These are phyloP conservation scores for Leersia perrieri DNA, from an alignment of 176 grass and related monocot genomes.

Conservation along the genomic window DNA sequence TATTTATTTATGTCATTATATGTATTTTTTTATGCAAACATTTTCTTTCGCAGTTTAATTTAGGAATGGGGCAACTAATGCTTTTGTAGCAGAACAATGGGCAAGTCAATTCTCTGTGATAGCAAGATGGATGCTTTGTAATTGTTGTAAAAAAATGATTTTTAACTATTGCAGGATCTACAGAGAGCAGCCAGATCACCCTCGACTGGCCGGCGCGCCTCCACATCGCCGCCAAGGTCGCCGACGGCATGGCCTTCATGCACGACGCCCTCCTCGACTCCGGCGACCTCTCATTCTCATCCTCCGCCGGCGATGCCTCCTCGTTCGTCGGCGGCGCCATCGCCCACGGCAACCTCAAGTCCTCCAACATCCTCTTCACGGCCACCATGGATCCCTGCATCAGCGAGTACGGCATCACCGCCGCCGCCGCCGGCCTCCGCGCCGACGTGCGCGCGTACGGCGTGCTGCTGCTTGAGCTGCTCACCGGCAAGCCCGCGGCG, in stretches of 20 bases:
- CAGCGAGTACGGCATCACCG: slow-evolving; percentile 58
- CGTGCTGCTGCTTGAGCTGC: slow-evolving; percentile 59
- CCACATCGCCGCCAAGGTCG: slow-evolving; percentile 42
- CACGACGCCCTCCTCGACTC: slow-evolving; percentile 32
- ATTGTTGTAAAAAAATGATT: background rate
- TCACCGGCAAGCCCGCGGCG: slow-evolving; percentile 51
- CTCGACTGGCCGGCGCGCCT: slow-evolving; percentile 53
- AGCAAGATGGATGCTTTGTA: too few species aligned
- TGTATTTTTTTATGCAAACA: background rate
- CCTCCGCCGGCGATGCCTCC: background rate
- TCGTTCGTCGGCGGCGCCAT: slow-evolving; percentile 5
- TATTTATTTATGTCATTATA: background rate
- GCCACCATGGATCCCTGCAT: slow-evolving; percentile 55
- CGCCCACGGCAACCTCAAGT: slow-evolving; percentile 63
- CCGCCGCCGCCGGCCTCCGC: background rate
- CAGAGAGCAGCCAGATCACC: slow-evolving; percentile 30
- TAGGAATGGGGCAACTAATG: background rate
- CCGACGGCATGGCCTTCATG: slow-evolving; percentile 65
- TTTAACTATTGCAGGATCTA: slow-evolving; percentile 23
- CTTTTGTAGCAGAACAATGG: background rate
- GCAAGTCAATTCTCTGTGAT: too few species aligned
- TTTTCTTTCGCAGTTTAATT: background rate
- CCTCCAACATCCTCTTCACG: slow-evolving; percentile 64
- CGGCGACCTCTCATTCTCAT: slow-evolving; percentile 15
- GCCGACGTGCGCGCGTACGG: slow-evolving; percentile 50